Conservation (phyloP, 139 green algal genomes). For the Chlorella sp. region DNA sequence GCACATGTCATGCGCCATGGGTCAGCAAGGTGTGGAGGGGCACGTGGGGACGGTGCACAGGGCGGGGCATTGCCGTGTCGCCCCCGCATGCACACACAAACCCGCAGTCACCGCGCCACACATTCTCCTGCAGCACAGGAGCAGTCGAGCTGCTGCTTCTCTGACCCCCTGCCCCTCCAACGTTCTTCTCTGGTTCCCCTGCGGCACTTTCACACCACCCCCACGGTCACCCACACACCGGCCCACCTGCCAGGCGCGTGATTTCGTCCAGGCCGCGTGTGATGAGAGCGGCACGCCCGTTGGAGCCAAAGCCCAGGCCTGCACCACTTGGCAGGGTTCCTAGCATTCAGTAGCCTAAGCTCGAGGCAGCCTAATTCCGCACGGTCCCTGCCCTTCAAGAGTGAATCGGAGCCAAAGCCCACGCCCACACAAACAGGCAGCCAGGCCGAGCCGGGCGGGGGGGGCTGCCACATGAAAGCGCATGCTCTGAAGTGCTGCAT, state of each 20-base stretch:
- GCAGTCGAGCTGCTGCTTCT: neutral
- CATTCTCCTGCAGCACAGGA: neutral
- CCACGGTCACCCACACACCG: neutral
- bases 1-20: neutral
- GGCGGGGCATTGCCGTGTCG: too few species aligned
- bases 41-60: too few species aligned
- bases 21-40: too few species aligned
- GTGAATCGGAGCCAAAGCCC: neutral
- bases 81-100: too few species aligned
- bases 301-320: conserved; percentile 66
- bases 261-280: conserved; percentile 78
- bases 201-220: too few species aligned
- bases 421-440: too few species aligned
- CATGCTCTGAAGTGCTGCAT: too few species aligned
- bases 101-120: neutral
- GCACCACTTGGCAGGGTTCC: neutral
- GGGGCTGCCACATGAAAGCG: too few species aligned
- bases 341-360: neutral
- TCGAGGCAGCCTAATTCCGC: too few species aligned
- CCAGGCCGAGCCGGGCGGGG: too few species aligned
- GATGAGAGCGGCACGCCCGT: conserved; percentile 64
- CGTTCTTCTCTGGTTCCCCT: neutral
- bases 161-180: neutral
- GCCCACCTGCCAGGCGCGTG: conserved; percentile 58
- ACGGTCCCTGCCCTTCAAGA: neutral